These are phyloP conservation scores for Pharus latifolius DNA, from an alignment of 176 grass and related monocot genomes.

Conservation along the genomic window DNA sequence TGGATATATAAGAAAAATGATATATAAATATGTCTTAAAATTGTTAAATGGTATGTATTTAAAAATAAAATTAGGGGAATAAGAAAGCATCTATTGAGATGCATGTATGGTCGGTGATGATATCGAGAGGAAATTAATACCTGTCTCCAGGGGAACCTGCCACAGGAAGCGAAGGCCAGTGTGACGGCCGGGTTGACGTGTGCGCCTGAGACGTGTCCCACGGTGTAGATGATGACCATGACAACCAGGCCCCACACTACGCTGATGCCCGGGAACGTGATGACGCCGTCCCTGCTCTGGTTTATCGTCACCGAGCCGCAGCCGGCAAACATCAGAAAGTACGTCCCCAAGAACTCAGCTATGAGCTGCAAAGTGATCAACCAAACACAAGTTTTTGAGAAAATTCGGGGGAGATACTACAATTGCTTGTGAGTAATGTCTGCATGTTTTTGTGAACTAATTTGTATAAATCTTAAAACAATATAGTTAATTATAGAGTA, in stretches of 20 bases:
- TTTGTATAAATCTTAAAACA: no score
- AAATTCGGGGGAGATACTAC: no score
- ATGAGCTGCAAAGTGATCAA: conserved; percentile 26
- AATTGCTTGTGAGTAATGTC: no score
- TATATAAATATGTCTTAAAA: no score
- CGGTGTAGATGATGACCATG: conserved; percentile 74
- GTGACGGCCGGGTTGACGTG: conserved; percentile 89
- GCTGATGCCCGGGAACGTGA: conserved; percentile 64
- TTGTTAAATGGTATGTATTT: no score
- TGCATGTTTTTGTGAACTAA: no score
- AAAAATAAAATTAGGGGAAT: no score
- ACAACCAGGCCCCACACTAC: conserved; percentile 63
- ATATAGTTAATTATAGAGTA: neutral
- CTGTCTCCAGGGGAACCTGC: conserved; percentile 70
- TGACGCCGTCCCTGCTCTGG: conserved; percentile 14
- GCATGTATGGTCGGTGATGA: no score
- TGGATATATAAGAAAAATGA: no score
- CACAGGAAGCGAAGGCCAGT: conserved; percentile 53
- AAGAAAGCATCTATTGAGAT: no score
- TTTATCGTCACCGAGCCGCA: conserved; percentile 44
- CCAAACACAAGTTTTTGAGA: neutral
- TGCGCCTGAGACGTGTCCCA: conserved; percentile 80
- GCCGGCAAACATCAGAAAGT: conserved; percentile 78
- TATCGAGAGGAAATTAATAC: no score
- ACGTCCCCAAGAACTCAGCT: conserved; percentile 65